Base-by-base conservation (phyloP, 129 eudicot genomes). In the Tanacetum coccineum region DNA sequence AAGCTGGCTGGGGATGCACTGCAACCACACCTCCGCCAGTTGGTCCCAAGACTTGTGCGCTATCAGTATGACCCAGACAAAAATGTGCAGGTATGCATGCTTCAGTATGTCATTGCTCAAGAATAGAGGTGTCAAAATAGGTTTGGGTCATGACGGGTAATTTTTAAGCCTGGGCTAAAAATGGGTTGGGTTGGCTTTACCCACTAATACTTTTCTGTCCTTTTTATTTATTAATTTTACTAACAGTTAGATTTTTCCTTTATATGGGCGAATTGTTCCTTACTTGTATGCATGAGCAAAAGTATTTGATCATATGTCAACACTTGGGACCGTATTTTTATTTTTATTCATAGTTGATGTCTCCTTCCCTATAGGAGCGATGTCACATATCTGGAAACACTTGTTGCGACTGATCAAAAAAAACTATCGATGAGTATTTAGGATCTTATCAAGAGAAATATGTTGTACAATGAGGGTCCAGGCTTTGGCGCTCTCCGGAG, bases 401-500 rank as follows among this genome's bases (percentile, higher is more conserved):
- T 93, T 65, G 83, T 93, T 67, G 87, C 87, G 98, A 93, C 80
- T 73, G n/a, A n/a, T n/a, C 98, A 20, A 93, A 93, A 72, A 82
- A 68, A 57, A 84, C 98, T 44, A 88, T 86, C 72, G 98, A 93
- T 71, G 96, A 88, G 15, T 84, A 78, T 70, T 81, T 93, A n/a
- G 76, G 96, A 88, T 67, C 81, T 77, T 58, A 85, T 93, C 65
- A 73, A 54, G 98, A 93, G n/a, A 70, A 95, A 93, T 88, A 78
- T 93, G 69, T 71, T 93, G 72, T 32, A 64, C 98, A 93, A 74
- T 86, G 96, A 68, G 98, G 98, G 46, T 93, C 98, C 70, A 82
- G 95, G 82, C 96, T 93, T 53, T 93, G 96, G 96, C 95, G 98
- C 3, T 93, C 98, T n/a, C 94, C 96, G 9, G 95, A 93, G 84